These are phyloP conservation scores for Colletotrichum sp. DNA, from an alignment of 2,329 filamentous ascomycete species.

Conservation along the genomic window DNA sequence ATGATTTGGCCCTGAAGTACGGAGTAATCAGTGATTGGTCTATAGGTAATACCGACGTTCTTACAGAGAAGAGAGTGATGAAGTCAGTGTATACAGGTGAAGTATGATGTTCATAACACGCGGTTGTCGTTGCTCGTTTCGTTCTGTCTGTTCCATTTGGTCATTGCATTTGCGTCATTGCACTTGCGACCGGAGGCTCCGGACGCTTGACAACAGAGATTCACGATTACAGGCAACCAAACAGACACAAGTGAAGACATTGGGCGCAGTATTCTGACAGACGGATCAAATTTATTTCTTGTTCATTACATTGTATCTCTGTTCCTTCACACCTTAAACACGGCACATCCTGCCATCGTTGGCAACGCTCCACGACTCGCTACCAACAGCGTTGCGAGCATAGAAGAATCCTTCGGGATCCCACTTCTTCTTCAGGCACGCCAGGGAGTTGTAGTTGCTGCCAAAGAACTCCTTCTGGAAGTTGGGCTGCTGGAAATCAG, in stretches of 20 bases:
- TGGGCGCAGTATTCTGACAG: not conserved
- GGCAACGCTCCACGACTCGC: constrained; percentile 49
- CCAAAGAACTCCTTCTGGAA: constrained; percentile 54
- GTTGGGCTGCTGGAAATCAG: constrained; percentile 51
- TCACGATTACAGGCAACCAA: not conserved
- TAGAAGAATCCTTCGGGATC: constrained; percentile 53
- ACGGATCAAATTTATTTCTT: not conserved
- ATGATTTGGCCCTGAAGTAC: no score
- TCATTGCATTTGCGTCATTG: no score
- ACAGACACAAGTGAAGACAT: not conserved
- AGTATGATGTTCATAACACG: no score
- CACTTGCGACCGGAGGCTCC: no score
- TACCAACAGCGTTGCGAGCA: constrained; percentile 52
- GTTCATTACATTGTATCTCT: not conserved
- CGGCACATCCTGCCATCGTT: constrained; percentile 23
- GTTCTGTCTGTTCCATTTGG: no score
- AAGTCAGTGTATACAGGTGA: no score
- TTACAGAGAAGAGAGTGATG: no score
- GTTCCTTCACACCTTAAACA: not conserved
- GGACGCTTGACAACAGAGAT: rapidly evolving
- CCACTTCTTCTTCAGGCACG: constrained; percentile 54
- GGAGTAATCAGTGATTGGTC: no score
- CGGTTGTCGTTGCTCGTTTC: no score
- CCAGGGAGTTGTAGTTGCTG: constrained; percentile 45
- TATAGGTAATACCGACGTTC: no score